These are phyloP conservation scores for Carex kokanica DNA, from an alignment of 176 grass and related monocot species.

Conservation along the genomic window DNA sequence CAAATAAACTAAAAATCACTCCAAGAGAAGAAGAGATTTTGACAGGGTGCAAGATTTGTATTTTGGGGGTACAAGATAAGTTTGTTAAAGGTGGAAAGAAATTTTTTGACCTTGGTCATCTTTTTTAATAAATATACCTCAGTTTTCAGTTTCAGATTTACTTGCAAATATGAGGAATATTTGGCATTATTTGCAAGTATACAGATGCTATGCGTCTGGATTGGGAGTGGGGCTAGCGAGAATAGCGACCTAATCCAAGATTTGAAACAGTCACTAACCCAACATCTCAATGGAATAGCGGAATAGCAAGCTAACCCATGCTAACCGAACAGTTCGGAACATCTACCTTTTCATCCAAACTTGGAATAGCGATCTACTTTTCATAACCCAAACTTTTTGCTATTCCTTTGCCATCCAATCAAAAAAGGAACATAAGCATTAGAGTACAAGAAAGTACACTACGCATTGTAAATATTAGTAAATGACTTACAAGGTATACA, in stretches of 20 bases:
- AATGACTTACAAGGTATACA: constrained; percentile 78
- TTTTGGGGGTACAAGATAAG: neutral
- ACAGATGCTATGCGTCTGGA: neutral
- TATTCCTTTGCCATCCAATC: neutral
- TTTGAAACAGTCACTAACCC: no score
- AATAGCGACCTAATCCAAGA: no score
- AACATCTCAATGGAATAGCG: no score
- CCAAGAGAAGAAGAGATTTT: neutral
- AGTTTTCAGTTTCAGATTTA: neutral
- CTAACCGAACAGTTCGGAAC: no score
- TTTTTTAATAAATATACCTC: neutral
- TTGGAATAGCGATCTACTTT: no score
- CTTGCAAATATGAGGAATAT: neutral
- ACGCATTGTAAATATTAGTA: neutral
- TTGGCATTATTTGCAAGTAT: neutral
- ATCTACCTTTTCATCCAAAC: no score
- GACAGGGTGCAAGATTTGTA: neutral
- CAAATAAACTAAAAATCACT: neutral
- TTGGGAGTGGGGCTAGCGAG: no score
- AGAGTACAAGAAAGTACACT: neutral
- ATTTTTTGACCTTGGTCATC: neutral
- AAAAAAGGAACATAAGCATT: neutral
- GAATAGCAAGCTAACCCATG: no score
- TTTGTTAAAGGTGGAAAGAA: neutral
- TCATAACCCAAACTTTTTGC: no score